Evolutionary conservation across 805 yeast genomes (phyloP), one percentile per base, ranked within the genome.

Genomic region (Zygoascus ofunaensis): DNA sequence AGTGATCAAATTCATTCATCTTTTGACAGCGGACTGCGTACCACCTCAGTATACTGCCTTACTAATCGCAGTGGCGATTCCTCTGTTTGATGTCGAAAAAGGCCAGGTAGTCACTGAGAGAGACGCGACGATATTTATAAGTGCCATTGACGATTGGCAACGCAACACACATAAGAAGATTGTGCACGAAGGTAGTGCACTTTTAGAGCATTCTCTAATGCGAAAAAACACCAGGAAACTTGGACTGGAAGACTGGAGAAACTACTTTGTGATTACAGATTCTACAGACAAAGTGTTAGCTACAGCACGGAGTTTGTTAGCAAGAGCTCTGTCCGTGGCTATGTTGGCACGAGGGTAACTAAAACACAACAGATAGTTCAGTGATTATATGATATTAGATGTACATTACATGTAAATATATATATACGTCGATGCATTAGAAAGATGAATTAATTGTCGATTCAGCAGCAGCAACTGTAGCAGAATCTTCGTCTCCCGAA

Each of bases 1-100:
- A 19, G 57, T 62, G 4, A 54, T 55, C 1, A 37, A 36, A 23
- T 42, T 61, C n/a, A 32, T 47, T 10, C 50, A 59, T 5, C 49
- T 61, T 38, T 35, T 61, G 4, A 46, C 49, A 37, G 62, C 61
- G 44, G 53, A 59, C 7, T 55, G 45, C 37, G 28, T 62, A 24
- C 62, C 64, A 2, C 33, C 43, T n/a, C 41, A 49, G 41, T 53
- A 45, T 33, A 42, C 34, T 22, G 54, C 46, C 5, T 35, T 49
- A n/a, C 46, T 56, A 5, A 39, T 54, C 17, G 49, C 46, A 21
- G 34, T 51, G 45, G 44, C 47, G 14, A n/a, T 52, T 17, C 54
- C 51, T 2, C 44, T 48, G 26, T 43, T 49, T 15, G 30, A 43
- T 14, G 45, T 42, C 10, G 32, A 40, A 4, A 34, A 23, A 20